Base-by-base conservation (phyloP, 1,284 basidiomycete species). In the Trichosporon faecale region DNA sequence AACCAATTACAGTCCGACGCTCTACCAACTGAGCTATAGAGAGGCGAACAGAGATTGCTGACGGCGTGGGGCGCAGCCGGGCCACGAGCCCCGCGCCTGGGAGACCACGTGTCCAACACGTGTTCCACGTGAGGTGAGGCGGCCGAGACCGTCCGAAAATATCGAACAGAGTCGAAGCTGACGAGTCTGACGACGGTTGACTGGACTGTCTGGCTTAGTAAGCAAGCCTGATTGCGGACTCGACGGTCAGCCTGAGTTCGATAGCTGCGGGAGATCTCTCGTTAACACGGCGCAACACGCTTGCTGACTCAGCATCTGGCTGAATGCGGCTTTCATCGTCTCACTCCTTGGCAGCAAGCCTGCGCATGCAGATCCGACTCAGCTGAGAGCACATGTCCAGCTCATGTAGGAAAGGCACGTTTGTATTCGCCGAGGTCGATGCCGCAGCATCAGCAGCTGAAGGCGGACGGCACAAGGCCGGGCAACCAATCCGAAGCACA, bases 21-120 rank as follows among this genome's bases (percentile, higher is more conserved):
- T 66, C 65, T 66, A 66, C 66, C 66, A 66, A 66, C 66, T 66
- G 66, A 66, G 66, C 66, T 66, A 66, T 66, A 57, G 66, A 66
- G 66, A 66, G 66, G 21, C 14, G 49, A 35, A 60, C 5, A 14
- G 12, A 2, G 12, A 2, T 55, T 18, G n/a, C 27, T n/a, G n/a
- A 11, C 29, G 14, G 23, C 16, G 23, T 27, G 40, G 11, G 23
- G 37, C 37, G 21, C 23, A 16, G 49, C 37, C 2, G 16, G 40
- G 4, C 1, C 29, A 49, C 18, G 16, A 40, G 11, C 44, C 25
- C 6, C 8, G 4, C 37, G 31, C 6, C 40, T 12, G 18, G 25
- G n/a, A 9, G 21, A 31, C 21, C 64, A 65, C 37, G 37, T 65
- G 44, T 8, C 3, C 12, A 21, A 25, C 37, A 44, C 40, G 40